Conservation (phyloP, 2,329 filamentous ascomycete species). For the Aureobasidium sp. region DNA sequence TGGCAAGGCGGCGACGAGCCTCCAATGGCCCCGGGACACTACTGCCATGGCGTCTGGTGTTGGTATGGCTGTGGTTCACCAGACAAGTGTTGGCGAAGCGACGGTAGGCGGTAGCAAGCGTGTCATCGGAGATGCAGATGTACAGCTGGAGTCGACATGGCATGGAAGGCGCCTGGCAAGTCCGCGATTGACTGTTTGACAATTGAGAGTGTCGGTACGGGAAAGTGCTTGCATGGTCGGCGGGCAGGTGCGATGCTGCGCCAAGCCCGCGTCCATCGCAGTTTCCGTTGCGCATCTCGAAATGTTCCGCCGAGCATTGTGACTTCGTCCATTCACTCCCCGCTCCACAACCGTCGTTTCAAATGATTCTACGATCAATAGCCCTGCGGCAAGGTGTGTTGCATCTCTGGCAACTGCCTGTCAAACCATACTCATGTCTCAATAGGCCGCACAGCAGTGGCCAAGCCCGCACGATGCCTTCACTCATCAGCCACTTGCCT, state of each 20-base stretch:
- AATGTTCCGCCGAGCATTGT: not conserved
- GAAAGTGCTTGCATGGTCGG: not conserved
- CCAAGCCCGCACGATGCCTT: slow-evolving; percentile 21
- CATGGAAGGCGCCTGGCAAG: slow-evolving; percentile 10
- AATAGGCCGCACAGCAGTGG: slow-evolving; percentile 32
- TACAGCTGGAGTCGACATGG: slow-evolving; percentile 19
- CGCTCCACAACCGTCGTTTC: not conserved
- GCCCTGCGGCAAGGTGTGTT: slow-evolving; percentile 31
- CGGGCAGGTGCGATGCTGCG: not conserved
- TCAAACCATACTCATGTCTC: slow-evolving; percentile 5
- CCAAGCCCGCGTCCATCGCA: slow-evolving; percentile 5
- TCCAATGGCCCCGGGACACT: slow-evolving; percentile 55
- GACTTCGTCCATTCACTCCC: not conserved
- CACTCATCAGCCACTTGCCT: slow-evolving; percentile 22
- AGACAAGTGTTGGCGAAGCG: slow-evolving; percentile 41
- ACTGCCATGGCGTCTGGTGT: slow-evolving; percentile 46
- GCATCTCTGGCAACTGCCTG: not conserved
- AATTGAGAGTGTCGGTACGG: not conserved
- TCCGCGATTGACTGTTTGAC: not conserved
- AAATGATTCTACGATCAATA: slow-evolving; percentile 37
- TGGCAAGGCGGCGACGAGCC: slow-evolving; percentile 46
- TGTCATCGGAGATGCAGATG: slow-evolving; percentile 52
- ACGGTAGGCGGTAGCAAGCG: slow-evolving; percentile 43
- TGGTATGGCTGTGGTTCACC: slow-evolving; percentile 23
- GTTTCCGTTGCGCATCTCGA: not conserved